Conservation (phyloP, 108 stramenopile species). For the Nitzschia palea region DNA sequence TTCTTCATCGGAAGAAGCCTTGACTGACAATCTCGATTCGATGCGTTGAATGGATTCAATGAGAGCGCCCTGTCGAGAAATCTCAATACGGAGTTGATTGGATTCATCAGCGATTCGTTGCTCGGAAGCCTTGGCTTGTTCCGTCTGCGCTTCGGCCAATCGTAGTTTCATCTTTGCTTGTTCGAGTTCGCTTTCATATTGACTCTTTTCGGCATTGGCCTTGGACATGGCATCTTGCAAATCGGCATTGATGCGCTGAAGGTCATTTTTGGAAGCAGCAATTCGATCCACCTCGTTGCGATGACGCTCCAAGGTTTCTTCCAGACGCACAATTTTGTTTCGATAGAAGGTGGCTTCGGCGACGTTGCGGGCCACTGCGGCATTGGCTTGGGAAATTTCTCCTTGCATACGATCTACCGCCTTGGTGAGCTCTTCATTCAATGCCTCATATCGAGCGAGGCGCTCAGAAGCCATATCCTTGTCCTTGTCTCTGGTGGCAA, state of each 20-base stretch:
- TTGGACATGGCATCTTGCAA: conserved; percentile 54
- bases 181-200: conserved; percentile 49
- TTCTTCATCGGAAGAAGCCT: conserved; percentile 56
- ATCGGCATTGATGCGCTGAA: conserved; percentile 54
- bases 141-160: conserved; percentile 57
- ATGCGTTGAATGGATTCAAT: conserved; percentile 76
- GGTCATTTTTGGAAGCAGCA: conserved; percentile 42
- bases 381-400: conserved; percentile 57
- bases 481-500: conserved; percentile 44
- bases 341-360: conserved; percentile 66
- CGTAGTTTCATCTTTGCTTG: conserved; percentile 56
- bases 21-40: conserved; percentile 70
- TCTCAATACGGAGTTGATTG: conserved; percentile 61
- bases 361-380: conserved; percentile 53
- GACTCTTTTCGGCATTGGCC: conserved; percentile 49
- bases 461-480: conserved; percentile 62
- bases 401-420: conserved; percentile 50
- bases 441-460: conserved; percentile 58
- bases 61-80: conserved; percentile 68
- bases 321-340: conserved; percentile 56
- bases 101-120: conserved; percentile 54
- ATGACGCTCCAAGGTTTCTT: conserved; percentile 47
- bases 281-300: conserved; percentile 51
- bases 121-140: conserved; percentile 67
- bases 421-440: conserved; percentile 53